Evolutionary conservation across 2,329 filamentous ascomycete genomes (phyloP).

Genomic region (Venturia aucupariae): DNA sequence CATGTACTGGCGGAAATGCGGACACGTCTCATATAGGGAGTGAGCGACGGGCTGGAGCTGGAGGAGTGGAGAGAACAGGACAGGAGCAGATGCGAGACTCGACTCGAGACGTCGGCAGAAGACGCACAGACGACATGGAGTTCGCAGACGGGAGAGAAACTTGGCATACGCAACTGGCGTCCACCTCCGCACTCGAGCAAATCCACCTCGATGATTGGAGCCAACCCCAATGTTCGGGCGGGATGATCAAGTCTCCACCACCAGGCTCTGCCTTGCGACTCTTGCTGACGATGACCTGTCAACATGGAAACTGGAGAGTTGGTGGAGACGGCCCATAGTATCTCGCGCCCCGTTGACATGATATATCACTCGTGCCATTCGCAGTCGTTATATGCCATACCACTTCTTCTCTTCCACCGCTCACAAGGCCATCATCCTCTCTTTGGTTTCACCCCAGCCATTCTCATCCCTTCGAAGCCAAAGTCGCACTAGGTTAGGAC

Average conservation of each 20-base stretch:
- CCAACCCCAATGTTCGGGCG: neutral
- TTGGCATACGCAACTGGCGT: neutral
- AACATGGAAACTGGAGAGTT: too few relatives aligned
- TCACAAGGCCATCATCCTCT: neutral
- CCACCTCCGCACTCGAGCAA: neutral
- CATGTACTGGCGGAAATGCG: neutral
- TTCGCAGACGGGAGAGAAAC: neutral
- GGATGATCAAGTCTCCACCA: neutral
- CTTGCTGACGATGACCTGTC: neutral
- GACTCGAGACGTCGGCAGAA: too few relatives aligned
- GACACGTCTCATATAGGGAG: conserved; percentile 1
- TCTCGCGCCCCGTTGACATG: neutral
- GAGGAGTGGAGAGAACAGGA: neutral
- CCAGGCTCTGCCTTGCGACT: neutral
- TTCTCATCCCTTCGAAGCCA: neutral
- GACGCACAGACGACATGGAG: neutral
- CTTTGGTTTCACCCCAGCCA: neutral
- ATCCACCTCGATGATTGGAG: neutral
- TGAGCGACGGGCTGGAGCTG: too few relatives aligned
- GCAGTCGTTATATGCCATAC: neutral
- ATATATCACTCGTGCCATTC: neutral
- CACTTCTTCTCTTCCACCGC: neutral
- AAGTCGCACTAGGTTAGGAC: neutral
- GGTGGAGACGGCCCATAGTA: neutral
- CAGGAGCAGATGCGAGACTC: neutral